phyloP scores from a whole-genome alignment of 371 early-diverging fungal species.

The Polyrhizophydium stewartii region DNA sequence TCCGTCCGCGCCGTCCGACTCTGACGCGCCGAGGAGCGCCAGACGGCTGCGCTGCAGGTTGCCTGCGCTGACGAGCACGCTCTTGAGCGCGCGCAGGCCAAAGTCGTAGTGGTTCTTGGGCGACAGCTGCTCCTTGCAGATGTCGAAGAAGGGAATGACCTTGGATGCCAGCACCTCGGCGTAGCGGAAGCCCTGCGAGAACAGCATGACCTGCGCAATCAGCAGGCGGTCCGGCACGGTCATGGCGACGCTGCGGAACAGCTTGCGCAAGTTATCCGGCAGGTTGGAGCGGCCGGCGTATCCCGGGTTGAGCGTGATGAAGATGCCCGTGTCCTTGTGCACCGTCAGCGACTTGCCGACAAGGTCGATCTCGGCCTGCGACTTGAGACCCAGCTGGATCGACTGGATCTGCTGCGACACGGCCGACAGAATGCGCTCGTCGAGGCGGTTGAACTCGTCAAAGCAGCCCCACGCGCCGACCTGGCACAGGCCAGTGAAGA shows the following conservation, averaged over 20 bases:
- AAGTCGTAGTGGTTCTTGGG: slow-evolving; percentile 98
- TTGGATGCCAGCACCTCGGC: slow-evolving; percentile 93
- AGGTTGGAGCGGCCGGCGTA: slow-evolving; percentile 98
- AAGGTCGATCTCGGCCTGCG: slow-evolving; percentile 79
- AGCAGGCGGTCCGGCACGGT: slow-evolving; percentile 95
- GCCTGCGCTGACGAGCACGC: slow-evolving; percentile 96
- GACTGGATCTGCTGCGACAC: slow-evolving; percentile 98
- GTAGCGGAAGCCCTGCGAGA: slow-evolving; percentile 96
- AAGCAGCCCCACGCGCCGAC: slow-evolving; percentile 99
- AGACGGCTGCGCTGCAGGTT: slow-evolving; percentile 90
- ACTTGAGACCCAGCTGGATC: slow-evolving; percentile 91
- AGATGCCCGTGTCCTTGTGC: slow-evolving; percentile 89
- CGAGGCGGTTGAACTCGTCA: slow-evolving; percentile 99
- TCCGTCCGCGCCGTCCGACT: background rate
- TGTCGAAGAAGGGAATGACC: slow-evolving; percentile 93
- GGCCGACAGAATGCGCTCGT: slow-evolving; percentile 95
- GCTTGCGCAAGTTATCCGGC: slow-evolving; percentile 97
- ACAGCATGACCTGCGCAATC: slow-evolving; percentile 98
- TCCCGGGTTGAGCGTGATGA: slow-evolving; percentile 99
- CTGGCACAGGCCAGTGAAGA: slow-evolving; percentile 96
- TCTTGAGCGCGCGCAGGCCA: slow-evolving; percentile 98
- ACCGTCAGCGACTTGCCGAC: slow-evolving; percentile 85
- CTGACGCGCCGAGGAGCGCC: background rate
- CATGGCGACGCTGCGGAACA: slow-evolving; percentile 98
- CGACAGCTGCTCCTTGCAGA: slow-evolving; percentile 91